Base-by-base conservation (phyloP, 2,329 filamentous ascomycete genomes). In the Fusarium devonianum region DNA sequence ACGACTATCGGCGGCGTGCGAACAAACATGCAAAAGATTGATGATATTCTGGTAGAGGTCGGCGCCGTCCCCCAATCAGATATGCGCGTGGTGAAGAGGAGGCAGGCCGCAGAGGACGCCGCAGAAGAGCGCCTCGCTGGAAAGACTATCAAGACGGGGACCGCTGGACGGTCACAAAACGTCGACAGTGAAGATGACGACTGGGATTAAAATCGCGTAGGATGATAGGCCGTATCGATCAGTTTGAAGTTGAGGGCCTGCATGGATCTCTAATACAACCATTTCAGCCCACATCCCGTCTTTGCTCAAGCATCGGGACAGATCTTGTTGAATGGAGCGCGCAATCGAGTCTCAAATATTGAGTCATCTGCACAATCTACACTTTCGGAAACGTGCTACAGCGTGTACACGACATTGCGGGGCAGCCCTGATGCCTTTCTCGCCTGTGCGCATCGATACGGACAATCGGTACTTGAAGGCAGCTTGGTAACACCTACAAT, bases 21-120 rank as follows among this genome's bases (percentile, higher is more conserved):
- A 57, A 90, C 87, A 47, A 85, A 78, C 60, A 80, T 91, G 76
- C 74, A 82, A 73, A 86, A 95, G 67, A 75, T 97, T 51, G 92
- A 97, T 69, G 83, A 86, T 60, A 70, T 97, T 29, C 76, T 99
- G 26, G 82, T 97, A 2, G 88, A 92, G 36, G 78, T 95, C 26
- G 92, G 92, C 3, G 93, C 92, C 2, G 77, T 97, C 12, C 83
- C 86, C 42, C 80, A 87, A 38, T 87, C 85, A 48, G 94, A 99
- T 69, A 82, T 90, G 72, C 85, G 94, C 44, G 78, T 97, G 25
- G 77, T 82, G 21, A 85, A 86, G 73, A 77, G 82, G 58, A 79
- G 79, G 63, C 76, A 81, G 56, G 78, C 78, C 11, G 81, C 83
- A 2, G 80, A 85, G 53, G 84, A 87, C 30, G 82, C 77, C 36